phyloP scores from a whole-genome alignment of 495 filamentous ascomycete species.

The Symbiotaphrina buchneri region DNA sequence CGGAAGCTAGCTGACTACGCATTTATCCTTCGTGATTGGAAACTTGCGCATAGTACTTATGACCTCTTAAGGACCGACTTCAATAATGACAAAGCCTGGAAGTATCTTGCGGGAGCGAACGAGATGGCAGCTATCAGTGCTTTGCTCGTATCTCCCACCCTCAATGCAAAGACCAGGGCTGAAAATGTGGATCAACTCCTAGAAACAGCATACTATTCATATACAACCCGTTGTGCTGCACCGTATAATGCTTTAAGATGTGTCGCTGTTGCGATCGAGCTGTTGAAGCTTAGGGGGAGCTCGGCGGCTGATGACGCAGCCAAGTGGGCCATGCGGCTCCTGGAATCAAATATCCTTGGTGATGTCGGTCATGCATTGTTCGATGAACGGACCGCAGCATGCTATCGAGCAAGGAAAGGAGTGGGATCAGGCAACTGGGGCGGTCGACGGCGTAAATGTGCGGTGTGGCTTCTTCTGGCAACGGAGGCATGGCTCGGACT shows the following conservation, averaged over 20 bases:
- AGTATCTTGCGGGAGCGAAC: conserved; percentile 72
- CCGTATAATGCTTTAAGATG: conserved; percentile 57
- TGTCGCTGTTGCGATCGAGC: conserved; percentile 53
- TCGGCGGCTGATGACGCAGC: conserved; percentile 71
- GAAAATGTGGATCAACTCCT: conserved; percentile 70
- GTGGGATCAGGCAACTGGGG: conserved; percentile 41
- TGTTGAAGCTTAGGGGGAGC: conserved; percentile 55
- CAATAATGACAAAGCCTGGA: conserved; percentile 89
- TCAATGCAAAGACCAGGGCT: conserved; percentile 46
- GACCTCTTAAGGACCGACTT: conserved; percentile 76
- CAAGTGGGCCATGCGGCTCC: conserved; percentile 55
- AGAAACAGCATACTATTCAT: conserved; percentile 77
- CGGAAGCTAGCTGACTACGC: conserved; percentile 86
- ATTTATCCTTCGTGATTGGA: conserved; percentile 91
- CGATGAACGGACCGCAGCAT: conserved; percentile 63
- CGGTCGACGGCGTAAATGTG: conserved; percentile 55
- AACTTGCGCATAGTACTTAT: conserved; percentile 74
- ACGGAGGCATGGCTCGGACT: conserved; percentile 63
- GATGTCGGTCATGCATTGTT: conserved; percentile 56
- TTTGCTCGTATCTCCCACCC: conserved; percentile 46
- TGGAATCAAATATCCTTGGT: conserved; percentile 56
- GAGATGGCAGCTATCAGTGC: conserved; percentile 80
- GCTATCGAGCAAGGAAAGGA: conserved; percentile 53
- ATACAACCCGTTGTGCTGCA: conserved; percentile 59
- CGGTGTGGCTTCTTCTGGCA: conserved; percentile 69